A percentile compares a stretch with the other conserved stretches of the same genome.
Evolutionary conservation across 441 rosid species (phyloP).

Genomic region (Corymbia calophylla): DNA sequence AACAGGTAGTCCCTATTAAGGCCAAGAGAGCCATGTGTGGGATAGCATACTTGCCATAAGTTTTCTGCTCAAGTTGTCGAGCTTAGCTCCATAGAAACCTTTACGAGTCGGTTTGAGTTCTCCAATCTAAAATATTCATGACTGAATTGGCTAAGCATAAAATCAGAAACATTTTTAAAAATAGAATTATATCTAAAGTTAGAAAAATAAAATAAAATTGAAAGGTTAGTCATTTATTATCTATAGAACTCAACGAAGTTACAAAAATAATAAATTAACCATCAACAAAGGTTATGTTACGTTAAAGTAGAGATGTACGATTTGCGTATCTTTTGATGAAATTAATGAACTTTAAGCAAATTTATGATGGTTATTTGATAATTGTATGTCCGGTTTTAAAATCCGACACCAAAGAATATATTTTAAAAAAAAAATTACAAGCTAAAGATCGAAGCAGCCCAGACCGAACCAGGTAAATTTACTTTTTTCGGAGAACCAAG

Average conservation of each 20-base stretch:
- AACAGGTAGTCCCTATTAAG: too few relatives aligned
- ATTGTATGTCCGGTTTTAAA: background rate
- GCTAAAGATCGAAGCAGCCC: background rate
- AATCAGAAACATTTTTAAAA: background rate
- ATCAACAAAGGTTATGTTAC: background rate
- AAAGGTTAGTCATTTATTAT: background rate
- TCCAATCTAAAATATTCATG: background rate
- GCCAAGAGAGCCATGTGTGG: too few relatives aligned
- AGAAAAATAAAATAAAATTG: background rate
- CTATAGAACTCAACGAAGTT: background rate
- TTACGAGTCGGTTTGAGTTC: fast-evolving
- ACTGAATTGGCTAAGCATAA: too few relatives aligned
- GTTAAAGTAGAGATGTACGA: too few relatives aligned
- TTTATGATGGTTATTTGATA: background rate
- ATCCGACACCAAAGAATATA: background rate
- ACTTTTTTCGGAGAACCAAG: background rate
- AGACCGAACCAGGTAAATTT: background rate
- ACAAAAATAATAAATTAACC: background rate
- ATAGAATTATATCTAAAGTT: background rate
- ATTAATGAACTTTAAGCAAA: background rate
- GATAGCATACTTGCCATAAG: too few relatives aligned
- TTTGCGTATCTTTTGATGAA: background rate
- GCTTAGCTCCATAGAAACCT: too few relatives aligned
- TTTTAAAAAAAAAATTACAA: background rate
- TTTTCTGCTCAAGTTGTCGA: too few relatives aligned